Conservation (phyloP, 2,329 filamentous ascomycete genomes). For the Ceratocystis colombiana region DNA sequence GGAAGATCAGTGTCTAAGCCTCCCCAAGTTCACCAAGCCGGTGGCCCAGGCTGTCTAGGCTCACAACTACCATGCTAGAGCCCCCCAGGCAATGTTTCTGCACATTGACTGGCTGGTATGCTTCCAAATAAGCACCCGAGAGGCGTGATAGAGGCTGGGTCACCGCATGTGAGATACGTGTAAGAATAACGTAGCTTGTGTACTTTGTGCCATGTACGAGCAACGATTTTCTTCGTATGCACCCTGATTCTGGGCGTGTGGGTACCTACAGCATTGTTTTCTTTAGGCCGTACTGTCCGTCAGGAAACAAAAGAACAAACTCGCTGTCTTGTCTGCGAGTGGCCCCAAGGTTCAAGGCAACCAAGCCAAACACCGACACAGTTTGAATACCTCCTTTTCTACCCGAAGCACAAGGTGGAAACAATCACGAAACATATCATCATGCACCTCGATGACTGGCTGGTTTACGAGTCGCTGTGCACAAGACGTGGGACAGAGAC, state of each 20-base stretch:
- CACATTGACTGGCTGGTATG: neutral
- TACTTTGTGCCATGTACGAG: too few species aligned
- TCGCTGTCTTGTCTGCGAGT: neutral
- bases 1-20: neutral
- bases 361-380: neutral
- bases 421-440: neutral
- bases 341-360: neutral
- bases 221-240: neutral
- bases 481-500: neutral
- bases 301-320: neutral
- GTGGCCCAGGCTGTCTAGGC: too few species aligned
- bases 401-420: neutral
- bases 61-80: too few species aligned
- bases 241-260: neutral
- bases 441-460: neutral
- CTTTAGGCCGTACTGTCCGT: neutral
- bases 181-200: too few species aligned
- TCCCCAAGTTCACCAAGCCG: too few species aligned
- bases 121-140: neutral
- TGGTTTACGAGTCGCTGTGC: conserved; percentile 1
- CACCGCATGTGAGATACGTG: neutral
- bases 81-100: neutral
- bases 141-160: neutral
- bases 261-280: neutral
- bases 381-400: conserved; percentile 3